Base-by-base conservation (phyloP, 345 rosid species). In the Corchorus capsularis region DNA sequence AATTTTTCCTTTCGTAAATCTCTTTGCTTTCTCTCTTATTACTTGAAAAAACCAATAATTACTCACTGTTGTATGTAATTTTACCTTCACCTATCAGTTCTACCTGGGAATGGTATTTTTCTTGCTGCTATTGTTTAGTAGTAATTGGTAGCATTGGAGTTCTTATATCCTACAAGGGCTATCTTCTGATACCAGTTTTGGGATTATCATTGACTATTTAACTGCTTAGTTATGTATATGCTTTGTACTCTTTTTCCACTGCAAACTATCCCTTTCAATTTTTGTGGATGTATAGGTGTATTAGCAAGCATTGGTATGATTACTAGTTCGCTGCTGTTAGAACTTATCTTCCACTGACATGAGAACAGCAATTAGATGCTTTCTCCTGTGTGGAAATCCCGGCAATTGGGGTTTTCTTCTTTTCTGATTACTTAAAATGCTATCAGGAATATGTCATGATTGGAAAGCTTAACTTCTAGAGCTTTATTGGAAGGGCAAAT, bases 21-120 rank as follows among this genome's bases (percentile, higher is more conserved):
- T 63, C 3, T 39, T 39, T 37, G 50, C 41, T 68, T 72, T 67
- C 22, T 71, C 67, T 61, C 52, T 11, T 53, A 55, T 45, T 34
- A 64, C n/a, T 14, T n/a, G n/a, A n/a, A 13, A 14, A 32, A 20
- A 35, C 41, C 16, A 54, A 41, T 66, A 67, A 75, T 27, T 54
- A 14, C 17, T 52, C 69, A 55, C 63, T 50, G 64, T 75, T 75
- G 63, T 75, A 75, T 65, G 63, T 73, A 73, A 57, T 27, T 73
- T 60, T 27, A 20, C 43, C 65, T 45, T 10, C 19, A n/a, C 63
- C 11, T 20, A 52, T 69, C 72, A 68, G 56, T 27, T 47, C 41
- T 49, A 49, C 72, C 56, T 27, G 72, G 56, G 60, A 69, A 39
- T 55, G 34, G n/a, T 47, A 39, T 71, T 71, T 39, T 71, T 47